Conservation (phyloP, 495 filamentous ascomycete species). For the Xylaria cubensis region DNA sequence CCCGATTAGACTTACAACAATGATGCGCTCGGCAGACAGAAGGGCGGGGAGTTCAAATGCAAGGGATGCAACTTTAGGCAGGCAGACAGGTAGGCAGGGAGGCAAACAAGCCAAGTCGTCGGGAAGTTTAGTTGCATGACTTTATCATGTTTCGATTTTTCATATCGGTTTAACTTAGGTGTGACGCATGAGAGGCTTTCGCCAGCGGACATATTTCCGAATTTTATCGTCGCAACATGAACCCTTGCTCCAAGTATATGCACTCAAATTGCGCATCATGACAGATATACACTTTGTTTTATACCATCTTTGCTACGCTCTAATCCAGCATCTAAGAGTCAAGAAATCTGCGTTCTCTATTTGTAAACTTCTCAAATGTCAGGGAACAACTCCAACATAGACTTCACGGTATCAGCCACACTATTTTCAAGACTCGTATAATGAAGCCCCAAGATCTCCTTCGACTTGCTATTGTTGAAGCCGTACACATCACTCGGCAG, state of each 20-base stretch:
- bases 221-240: neutral
- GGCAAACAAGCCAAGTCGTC: neutral
- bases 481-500: constrained; percentile 46
- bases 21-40: neutral
- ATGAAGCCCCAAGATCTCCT: constrained; percentile 45
- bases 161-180: constrained; percentile 2
- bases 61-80: constrained; percentile 1
- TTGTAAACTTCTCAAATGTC: neutral
- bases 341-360: neutral
- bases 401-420: constrained; percentile 48
- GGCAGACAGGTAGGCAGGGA: neutral
- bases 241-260: neutral
- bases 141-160: neutral
- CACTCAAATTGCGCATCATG: neutral
- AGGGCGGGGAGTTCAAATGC: neutral
- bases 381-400: constrained; percentile 34
- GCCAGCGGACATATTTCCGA: neutral
- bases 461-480: constrained; percentile 47
- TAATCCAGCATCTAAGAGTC: neutral
- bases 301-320: neutral
- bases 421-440: constrained; percentile 47
- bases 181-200: neutral
- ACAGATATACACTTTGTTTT: neutral
- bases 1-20: neutral
- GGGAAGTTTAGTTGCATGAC: neutral